These are phyloP conservation scores for Mycena crocata DNA, from an alignment of 768 basidiomycete genomes.

Conservation along the genomic window DNA sequence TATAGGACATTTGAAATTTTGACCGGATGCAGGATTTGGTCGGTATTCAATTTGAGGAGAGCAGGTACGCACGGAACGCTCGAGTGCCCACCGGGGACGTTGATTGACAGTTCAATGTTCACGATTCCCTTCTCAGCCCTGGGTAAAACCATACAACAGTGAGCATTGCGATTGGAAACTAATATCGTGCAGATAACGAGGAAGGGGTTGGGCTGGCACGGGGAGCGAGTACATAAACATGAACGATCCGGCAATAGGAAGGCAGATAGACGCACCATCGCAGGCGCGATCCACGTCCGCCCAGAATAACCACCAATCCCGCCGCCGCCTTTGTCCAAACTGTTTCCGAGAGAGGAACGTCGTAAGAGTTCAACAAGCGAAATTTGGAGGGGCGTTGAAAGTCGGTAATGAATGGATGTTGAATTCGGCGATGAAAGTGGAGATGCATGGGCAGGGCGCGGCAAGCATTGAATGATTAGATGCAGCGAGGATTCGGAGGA, in stretches of 20 bases:
- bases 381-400: too few species aligned
- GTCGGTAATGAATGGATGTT: background rate
- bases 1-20: too few species aligned
- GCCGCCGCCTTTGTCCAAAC: constrained; percentile 24
- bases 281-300: constrained; percentile 14
- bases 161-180: background rate
- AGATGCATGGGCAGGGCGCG: too few species aligned
- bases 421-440: too few species aligned
- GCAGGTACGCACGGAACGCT: constrained; percentile 54
- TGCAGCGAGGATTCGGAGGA: background rate
- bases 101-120: constrained; percentile 54
- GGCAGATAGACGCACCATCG: constrained; percentile 2
- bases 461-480: too few species aligned
- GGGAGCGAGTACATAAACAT: too few species aligned
- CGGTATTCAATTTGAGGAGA: background rate
- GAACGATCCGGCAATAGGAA: too few species aligned
- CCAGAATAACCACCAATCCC: background rate
- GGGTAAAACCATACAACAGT: too few species aligned
- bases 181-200: too few species aligned
- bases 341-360: too few species aligned
- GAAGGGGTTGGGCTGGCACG: too few species aligned
- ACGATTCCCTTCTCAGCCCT: constrained; percentile 23
- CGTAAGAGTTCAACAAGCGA: too few species aligned
- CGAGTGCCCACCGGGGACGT: constrained; percentile 69
- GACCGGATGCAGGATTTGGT: background rate